Conservation (phyloP, 495 filamentous ascomycete genomes). For the Xylaria cubensis region DNA sequence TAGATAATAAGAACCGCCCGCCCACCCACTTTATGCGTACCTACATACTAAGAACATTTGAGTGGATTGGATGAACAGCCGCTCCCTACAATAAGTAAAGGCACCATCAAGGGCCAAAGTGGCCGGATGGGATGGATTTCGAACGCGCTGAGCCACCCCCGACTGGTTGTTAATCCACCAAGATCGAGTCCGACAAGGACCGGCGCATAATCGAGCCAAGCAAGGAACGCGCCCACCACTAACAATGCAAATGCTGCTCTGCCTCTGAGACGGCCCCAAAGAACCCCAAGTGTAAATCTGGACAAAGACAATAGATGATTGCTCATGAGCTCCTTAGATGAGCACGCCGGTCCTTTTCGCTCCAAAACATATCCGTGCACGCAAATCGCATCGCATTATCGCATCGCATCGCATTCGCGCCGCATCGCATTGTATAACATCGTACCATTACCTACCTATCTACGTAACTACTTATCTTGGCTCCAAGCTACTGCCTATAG, state of each 20-base stretch:
- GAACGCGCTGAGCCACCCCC: conserved; percentile 27
- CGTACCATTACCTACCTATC: not conserved
- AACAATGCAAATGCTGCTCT: not conserved
- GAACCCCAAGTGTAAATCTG: not conserved
- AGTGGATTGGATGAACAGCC: conserved; percentile 9
- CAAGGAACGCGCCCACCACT: not conserved
- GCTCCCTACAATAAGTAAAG: conserved; percentile 17
- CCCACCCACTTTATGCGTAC: not conserved
- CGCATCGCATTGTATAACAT: not conserved
- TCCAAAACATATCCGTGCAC: not conserved
- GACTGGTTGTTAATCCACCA: conserved; percentile 18
- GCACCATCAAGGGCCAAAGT: not conserved
- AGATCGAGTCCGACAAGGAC: not conserved
- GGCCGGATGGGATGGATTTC: conserved; percentile 7
- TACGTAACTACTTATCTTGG: not conserved
- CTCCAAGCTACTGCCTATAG: not conserved
- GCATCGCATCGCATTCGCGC: not conserved
- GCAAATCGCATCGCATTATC: not conserved
- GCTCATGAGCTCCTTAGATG: not conserved
- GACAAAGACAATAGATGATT: not conserved
- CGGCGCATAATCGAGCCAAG: conserved; percentile 24
- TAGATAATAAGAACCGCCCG: not conserved
- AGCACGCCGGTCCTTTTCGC: not conserved
- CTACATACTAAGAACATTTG: not conserved
- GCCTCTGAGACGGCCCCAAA: not conserved